Evolutionary conservation across 2,329 filamentous ascomycete genomes (phyloP), one percentile per base, ranked within the genome.

Genomic region (Anisogramma anomala): DNA sequence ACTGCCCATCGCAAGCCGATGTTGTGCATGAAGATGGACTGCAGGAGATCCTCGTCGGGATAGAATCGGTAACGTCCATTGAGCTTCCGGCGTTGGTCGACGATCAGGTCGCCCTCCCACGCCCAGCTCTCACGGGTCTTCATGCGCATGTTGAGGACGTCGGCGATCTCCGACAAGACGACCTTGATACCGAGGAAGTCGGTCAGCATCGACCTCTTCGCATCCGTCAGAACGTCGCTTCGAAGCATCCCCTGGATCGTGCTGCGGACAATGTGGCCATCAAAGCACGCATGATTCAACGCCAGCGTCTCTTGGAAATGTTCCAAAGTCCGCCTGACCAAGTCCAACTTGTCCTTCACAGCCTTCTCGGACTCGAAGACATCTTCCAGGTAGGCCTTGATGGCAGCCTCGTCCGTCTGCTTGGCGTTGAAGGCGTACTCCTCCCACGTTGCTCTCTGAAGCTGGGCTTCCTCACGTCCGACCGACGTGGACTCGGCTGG

Each of bases 371-470:
- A 10, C 15, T 18, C 58, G 50, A 79, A 79, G 0, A 79, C 60
- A 1, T 56, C 48, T 9, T 64, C 56, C 1, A 80, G 65, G 49
- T 75, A 79, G 0, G 53, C 46, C 3, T 59, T 55, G 42, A 79
- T 70, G 8, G 58, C 61, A 3, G 46, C 48, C 7, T 55, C 53
- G 47, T 78, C 64, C 3, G 67, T 66, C 13, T 68, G 51, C 20
- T 61, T 60, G 4, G 64, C 54, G 3, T 60, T 60, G 51, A 79
- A 79, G n/a, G 74, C 71, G 39, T 68, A 58, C 1, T 59, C 53
- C 52, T 79, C 75, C 71, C 74, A 79, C 10, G 58, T 61, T 2
- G 62, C 59, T 15, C 72, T 63, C 47, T 71, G 65, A 41, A 70
- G 61, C 41, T 71, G 67, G 60, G 72, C 71, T 48, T 73, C 70